Conservation (phyloP, 2,329 filamentous ascomycete species). For the Talaromyces piceae region DNA sequence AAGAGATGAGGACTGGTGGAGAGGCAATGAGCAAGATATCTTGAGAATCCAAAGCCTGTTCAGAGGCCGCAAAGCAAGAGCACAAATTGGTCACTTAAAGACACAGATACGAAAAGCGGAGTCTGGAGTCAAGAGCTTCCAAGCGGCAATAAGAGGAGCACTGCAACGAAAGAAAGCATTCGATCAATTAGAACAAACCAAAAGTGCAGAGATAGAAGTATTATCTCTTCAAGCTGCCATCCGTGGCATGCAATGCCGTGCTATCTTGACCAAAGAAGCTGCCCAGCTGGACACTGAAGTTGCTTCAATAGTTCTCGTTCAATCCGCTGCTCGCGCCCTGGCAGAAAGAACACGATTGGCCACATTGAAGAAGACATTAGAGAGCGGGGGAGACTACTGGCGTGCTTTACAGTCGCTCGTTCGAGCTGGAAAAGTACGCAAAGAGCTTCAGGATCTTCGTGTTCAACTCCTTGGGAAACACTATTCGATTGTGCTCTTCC, state of each 20-base stretch:
- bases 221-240: conserved; percentile 50
- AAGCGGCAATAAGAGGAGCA: conserved; percentile 49
- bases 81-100: conserved; percentile 36
- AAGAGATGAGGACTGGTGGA: conserved; percentile 63
- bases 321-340: conserved; percentile 29
- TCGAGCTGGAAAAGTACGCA: conserved; percentile 32
- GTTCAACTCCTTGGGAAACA: conserved; percentile 23
- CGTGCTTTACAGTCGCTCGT: conserved; percentile 39
- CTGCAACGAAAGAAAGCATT: conserved; percentile 34
- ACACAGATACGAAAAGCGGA: conserved; percentile 32
- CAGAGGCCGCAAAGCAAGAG: conserved; percentile 47
- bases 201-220: conserved; percentile 58
- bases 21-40: conserved; percentile 62
- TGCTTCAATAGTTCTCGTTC: conserved; percentile 25
- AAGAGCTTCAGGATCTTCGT: conserved; percentile 20
- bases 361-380: conserved; percentile 34
- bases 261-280: conserved; percentile 19
- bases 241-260: conserved; percentile 48
- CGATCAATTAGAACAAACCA: conserved; percentile 54
- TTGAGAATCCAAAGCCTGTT: conserved; percentile 74
- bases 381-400: conserved; percentile 35
- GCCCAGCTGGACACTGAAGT: conserved; percentile 21
- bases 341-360: conserved; percentile 33
- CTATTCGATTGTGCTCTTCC: conserved; percentile 22
- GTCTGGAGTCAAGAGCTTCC: conserved; percentile 42